A percentile compares a stretch with the other conserved stretches of the same genome.
Conservation (phyloP, 768 basidiomycete species). For the Termitomyces sp. region DNA sequence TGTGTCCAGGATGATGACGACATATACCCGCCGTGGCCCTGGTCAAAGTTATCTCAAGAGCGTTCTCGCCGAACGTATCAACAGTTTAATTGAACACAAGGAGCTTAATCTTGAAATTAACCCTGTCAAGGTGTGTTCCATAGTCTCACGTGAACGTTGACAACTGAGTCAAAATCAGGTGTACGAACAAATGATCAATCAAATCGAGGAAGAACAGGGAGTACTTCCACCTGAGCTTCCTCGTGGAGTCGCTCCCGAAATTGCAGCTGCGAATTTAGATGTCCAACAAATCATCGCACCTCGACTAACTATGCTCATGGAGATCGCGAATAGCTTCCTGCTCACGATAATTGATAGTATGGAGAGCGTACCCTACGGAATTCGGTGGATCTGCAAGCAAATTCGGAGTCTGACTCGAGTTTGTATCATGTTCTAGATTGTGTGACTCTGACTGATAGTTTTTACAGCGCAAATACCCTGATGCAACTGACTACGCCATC, state of each 20-base stretch:
- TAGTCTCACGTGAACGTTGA: neutral
- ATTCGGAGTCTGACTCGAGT: conserved; percentile 95
- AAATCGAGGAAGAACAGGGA: conserved; percentile 97
- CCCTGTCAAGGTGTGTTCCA: conserved; percentile 78
- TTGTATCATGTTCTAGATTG: conserved; percentile 21
- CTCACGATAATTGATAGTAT: conserved; percentile 97
- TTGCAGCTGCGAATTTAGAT: conserved; percentile 91
- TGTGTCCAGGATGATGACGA: conserved; percentile 99
- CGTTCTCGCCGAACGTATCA: conserved; percentile 96
- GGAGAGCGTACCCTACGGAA: conserved; percentile 98
- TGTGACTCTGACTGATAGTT: neutral
- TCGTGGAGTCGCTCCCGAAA: conserved; percentile 89
- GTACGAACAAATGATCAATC: conserved; percentile 99
- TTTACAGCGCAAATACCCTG: conserved; percentile 94
- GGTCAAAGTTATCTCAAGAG: conserved; percentile 98
- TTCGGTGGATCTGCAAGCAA: conserved; percentile 99
- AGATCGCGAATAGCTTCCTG: conserved; percentile 97
- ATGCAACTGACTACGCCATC: conserved; percentile 97
- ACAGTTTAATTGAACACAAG: conserved; percentile 98
- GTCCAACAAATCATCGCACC: conserved; percentile 99
- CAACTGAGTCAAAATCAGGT: conserved; percentile 48
- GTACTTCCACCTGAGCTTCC: conserved; percentile 88
- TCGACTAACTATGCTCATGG: conserved; percentile 97
- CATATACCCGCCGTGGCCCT: conserved; percentile 97
- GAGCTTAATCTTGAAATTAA: conserved; percentile 99